Evolutionary conservation across 805 yeast genomes (phyloP).

Genomic region (Starmerella kuoi): DNA sequence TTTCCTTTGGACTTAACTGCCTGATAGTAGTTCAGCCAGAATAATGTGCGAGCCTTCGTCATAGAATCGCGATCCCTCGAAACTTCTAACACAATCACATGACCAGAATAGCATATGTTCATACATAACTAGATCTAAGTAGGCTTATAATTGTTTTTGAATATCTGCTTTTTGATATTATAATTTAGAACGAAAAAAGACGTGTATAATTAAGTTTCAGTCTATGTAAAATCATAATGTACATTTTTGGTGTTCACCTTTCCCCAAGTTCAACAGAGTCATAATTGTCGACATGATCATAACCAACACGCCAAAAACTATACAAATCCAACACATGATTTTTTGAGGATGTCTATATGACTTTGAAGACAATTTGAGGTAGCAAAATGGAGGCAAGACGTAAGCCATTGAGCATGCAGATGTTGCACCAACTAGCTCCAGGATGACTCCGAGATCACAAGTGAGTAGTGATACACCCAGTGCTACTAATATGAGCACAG

Average conservation of each 20-base stretch:
- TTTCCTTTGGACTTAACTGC: too few relatives aligned
- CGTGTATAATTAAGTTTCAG: too few relatives aligned
- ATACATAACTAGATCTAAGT: too few relatives aligned
- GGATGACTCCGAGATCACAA: constrained; percentile 77
- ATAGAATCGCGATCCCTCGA: too few relatives aligned
- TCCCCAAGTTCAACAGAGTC: constrained; percentile 42
- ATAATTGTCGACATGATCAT: constrained; percentile 73
- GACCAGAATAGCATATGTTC: too few relatives aligned
- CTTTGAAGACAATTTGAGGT: constrained; percentile 46
- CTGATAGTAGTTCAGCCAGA: too few relatives aligned
- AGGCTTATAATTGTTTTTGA: too few relatives aligned
- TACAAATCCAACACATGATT: constrained; percentile 48
- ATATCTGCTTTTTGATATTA: too few relatives aligned
- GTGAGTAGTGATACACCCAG: constrained; percentile 69
- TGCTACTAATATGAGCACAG: constrained; percentile 50
- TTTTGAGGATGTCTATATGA: constrained; percentile 30
- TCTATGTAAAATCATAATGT: too few relatives aligned
- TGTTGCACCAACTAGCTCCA: constrained; percentile 85
- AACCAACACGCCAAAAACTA: constrained; percentile 58
- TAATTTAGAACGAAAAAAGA: too few relatives aligned
- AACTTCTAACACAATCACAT: too few relatives aligned
- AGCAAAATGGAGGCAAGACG: constrained; percentile 80
- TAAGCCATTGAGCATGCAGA: constrained; percentile 89
- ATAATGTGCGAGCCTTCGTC: too few relatives aligned
- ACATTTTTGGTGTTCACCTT: constrained; percentile 25